A percentile compares a stretch with the other conserved stretches of the same genome.
These are phyloP conservation scores for Pleurotus cornucopiae DNA, from an alignment of 768 basidiomycete genomes.

Conservation along the genomic window DNA sequence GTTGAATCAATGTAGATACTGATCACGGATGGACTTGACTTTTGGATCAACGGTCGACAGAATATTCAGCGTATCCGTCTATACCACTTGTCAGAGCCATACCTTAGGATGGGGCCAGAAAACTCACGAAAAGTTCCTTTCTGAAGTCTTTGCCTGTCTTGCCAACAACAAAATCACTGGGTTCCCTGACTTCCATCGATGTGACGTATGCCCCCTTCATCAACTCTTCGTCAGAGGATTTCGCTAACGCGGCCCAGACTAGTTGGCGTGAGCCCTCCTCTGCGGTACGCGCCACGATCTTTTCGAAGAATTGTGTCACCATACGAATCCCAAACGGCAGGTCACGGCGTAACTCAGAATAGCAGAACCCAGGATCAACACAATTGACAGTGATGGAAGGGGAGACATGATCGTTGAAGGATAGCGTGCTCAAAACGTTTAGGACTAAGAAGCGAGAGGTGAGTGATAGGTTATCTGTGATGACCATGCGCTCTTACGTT, in stretches of 20 bases:
- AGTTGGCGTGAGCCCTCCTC: constrained; percentile 32
- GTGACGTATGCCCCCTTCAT: too few species aligned
- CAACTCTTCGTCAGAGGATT: constrained; percentile 11
- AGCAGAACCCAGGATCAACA: constrained; percentile 39
- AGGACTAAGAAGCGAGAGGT: constrained; percentile 25
- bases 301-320: constrained; percentile 22
- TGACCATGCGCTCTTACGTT: constrained; percentile 22
- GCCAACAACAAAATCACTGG: too few species aligned
- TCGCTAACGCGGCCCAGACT: constrained; percentile 29
- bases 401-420: constrained; percentile 25
- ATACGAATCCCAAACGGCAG: constrained; percentile 14
- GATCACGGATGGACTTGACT: too few species aligned
- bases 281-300: constrained; percentile 27
- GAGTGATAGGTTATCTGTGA: not conserved
- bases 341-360: constrained; percentile 28
- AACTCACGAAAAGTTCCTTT: too few species aligned
- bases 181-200: too few species aligned
- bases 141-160: too few species aligned
- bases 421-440: constrained; percentile 34
- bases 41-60: too few species aligned
- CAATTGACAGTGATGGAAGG: constrained; percentile 27
- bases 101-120: too few species aligned
- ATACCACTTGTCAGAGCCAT: too few species aligned
- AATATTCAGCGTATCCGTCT: too few species aligned
- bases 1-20: too few species aligned